Evolutionary conservation across 2,329 filamentous ascomycete genomes (phyloP).

Genomic region (Septoria linicola): DNA sequence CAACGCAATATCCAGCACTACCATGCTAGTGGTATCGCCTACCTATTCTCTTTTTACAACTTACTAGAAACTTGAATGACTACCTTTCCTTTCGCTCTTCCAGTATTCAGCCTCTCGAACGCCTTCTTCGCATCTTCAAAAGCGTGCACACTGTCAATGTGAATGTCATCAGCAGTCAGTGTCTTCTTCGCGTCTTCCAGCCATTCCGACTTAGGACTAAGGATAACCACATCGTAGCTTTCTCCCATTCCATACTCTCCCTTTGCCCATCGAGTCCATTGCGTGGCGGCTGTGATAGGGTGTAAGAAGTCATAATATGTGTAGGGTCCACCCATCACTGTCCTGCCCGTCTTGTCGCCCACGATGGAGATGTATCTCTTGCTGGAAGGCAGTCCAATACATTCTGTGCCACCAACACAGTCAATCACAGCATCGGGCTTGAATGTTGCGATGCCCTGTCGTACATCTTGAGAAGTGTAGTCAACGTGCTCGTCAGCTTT

Average conservation of each 20-base stretch:
- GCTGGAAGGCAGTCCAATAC: constrained; percentile 40
- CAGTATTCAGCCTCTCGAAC: constrained; percentile 39
- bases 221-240: constrained; percentile 45
- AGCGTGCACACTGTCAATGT: constrained; percentile 57
- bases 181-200: constrained; percentile 55
- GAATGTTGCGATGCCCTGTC: constrained; percentile 50
- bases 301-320: constrained; percentile 34
- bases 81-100: constrained; percentile 38
- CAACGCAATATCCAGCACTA: too few species aligned
- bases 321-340: constrained; percentile 37
- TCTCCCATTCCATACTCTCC: constrained; percentile 42
- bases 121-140: constrained; percentile 54
- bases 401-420: constrained; percentile 53
- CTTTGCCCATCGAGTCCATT: constrained; percentile 37
- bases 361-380: constrained; percentile 52
- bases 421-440: constrained; percentile 59
- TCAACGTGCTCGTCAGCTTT: constrained; percentile 65
- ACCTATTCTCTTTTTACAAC: not conserved
- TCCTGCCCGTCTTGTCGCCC: constrained; percentile 38
- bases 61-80: constrained; percentile 28
- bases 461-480: constrained; percentile 55
- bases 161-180: constrained; percentile 53
- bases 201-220: constrained; percentile 47
- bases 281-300: constrained; percentile 27
- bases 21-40: too few species aligned